These are phyloP conservation scores for Dictyostelium gargantuum DNA, from an alignment of 208 protist genomes.

Conservation along the genomic window DNA sequence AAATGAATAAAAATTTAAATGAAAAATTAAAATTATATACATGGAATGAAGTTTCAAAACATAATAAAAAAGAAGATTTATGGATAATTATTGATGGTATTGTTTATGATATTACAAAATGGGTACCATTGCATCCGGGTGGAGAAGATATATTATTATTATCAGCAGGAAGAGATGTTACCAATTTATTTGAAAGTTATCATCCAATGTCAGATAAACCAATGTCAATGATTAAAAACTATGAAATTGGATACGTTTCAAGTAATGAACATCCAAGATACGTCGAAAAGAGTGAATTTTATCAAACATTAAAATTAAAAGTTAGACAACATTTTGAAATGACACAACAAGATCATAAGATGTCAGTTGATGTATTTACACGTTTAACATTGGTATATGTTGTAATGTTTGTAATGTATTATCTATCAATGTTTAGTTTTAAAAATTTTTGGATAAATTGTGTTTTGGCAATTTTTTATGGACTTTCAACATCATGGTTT, in stretches of 20 bases:
- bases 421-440: background rate
- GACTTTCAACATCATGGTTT: constrained; percentile 27
- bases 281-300: constrained; percentile 44
- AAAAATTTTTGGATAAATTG: background rate
- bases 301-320: background rate
- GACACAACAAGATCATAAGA: constrained; percentile 64
- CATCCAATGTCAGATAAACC: constrained; percentile 36
- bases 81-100: constrained; percentile 77
- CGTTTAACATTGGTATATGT: background rate
- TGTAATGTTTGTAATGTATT: background rate
- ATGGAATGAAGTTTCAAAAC: constrained; percentile 74
- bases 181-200: constrained; percentile 50
- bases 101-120: constrained; percentile 66
- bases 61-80: constrained; percentile 65
- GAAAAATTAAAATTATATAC: constrained; percentile 59
- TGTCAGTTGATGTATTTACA: background rate
- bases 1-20: background rate
- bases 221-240: background rate
- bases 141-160: constrained; percentile 2
- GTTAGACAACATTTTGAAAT: constrained; percentile 71
- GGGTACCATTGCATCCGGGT: constrained; percentile 32
- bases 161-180: constrained; percentile 19
- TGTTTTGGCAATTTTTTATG: constrained; percentile 30
- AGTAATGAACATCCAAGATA: constrained; percentile 12
- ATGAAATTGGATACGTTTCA: constrained; percentile 10